These are phyloP conservation scores for Rhynchospora pubera DNA, from an alignment of 176 grass and related monocot genomes.

Conservation along the genomic window DNA sequence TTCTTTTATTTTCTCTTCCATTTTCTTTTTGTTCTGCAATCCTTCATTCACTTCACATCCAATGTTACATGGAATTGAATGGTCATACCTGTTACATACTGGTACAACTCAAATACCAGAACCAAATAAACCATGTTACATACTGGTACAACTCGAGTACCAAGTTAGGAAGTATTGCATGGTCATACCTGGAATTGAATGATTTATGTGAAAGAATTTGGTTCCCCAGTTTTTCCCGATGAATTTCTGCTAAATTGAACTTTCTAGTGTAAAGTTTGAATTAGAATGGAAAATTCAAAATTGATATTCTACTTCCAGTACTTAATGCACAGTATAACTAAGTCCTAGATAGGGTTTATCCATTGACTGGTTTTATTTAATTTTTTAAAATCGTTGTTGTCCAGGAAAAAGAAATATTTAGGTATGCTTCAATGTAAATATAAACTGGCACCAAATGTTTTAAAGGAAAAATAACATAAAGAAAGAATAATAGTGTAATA, in stretches of 20 bases:
- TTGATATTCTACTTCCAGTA: constrained; percentile 5
- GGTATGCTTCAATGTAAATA: neutral
- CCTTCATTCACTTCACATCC: too few relatives aligned
- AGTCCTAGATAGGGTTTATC: neutral
- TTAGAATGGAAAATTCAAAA: neutral
- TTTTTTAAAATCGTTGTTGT: neutral
- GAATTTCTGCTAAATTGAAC: neutral
- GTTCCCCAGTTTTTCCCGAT: neutral
- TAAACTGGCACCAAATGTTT: neutral
- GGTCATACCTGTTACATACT: too few relatives aligned
- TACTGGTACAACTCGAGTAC: too few relatives aligned
- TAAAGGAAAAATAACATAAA: neutral
- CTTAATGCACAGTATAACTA: neutral
- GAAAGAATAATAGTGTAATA: neutral
- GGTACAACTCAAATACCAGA: too few relatives aligned
- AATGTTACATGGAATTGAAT: too few relatives aligned
- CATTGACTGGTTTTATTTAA: neutral
- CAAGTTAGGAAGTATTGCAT: too few relatives aligned
- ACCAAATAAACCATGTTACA: too few relatives aligned
- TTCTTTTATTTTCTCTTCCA: too few relatives aligned
- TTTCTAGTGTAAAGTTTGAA: neutral
- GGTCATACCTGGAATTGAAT: neutral
- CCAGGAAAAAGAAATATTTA: neutral
- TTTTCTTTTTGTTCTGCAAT: too few relatives aligned
- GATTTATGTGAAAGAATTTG: neutral